Conservation (phyloP, 2,329 filamentous ascomycete genomes). For the Lojkania enalia region DNA sequence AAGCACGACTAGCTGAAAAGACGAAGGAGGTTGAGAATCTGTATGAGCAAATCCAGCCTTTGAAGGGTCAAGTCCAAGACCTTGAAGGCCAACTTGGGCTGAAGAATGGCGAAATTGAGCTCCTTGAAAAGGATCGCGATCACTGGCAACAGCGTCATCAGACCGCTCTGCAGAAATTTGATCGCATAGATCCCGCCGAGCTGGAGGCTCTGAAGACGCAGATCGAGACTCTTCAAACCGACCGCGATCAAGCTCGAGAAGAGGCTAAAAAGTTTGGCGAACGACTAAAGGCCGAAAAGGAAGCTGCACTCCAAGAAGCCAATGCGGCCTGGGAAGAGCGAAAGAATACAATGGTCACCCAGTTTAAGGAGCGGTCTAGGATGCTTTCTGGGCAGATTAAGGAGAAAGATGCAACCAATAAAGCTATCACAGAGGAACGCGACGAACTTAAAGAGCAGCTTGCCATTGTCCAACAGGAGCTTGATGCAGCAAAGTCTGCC, state of each 20-base stretch:
- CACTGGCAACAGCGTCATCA: slow-evolving; percentile 95
- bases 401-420: slow-evolving; percentile 54
- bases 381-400: slow-evolving; percentile 68
- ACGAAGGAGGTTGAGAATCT: slow-evolving; percentile 74
- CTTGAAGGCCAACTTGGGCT: slow-evolving; percentile 79
- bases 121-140: slow-evolving; percentile 89
- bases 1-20: slow-evolving; percentile 75
- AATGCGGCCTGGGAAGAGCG: background rate
- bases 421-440: slow-evolving; percentile 63
- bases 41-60: slow-evolving; percentile 73
- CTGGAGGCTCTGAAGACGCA: slow-evolving; percentile 85
- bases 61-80: slow-evolving; percentile 78
- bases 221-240: slow-evolving; percentile 59
- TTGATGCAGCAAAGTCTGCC: slow-evolving; percentile 65
- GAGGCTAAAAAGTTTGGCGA: slow-evolving; percentile 54
- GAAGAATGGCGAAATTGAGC: slow-evolving; percentile 83
- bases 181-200: slow-evolving; percentile 90
- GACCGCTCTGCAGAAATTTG: slow-evolving; percentile 93
- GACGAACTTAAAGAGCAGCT: slow-evolving; percentile 53
- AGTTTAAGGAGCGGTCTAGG: slow-evolving; percentile 60
- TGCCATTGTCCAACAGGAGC: slow-evolving; percentile 25
- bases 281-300: slow-evolving; percentile 46
- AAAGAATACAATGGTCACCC: slow-evolving; percentile 46
- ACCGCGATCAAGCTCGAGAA: slow-evolving; percentile 57
- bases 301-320: background rate